Conservation (phyloP, 306 rosid genomes). For the Glycyrrhiza uralensis region DNA sequence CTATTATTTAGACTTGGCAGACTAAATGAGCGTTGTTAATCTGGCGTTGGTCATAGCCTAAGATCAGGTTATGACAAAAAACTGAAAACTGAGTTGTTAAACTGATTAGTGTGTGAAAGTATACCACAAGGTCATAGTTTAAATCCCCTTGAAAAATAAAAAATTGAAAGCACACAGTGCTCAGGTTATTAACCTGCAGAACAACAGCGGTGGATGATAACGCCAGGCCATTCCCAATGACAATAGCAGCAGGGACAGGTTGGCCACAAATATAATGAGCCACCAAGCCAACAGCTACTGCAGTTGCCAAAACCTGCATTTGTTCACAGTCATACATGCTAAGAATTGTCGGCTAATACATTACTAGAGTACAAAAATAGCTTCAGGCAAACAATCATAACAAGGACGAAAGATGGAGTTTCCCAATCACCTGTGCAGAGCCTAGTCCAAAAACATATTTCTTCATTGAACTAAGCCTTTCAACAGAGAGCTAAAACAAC, state of each 20-base stretch:
- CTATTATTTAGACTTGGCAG: neutral
- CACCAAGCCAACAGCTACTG: constrained; percentile 77
- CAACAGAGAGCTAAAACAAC: constrained; percentile 86
- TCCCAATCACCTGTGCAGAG: constrained; percentile 85
- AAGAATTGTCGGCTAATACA: constrained; percentile 30
- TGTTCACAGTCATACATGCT: constrained; percentile 22
- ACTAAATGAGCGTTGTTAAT: neutral
- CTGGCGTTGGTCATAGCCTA: neutral
- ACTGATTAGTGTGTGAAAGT: neutral
- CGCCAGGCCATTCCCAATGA: constrained; percentile 97
- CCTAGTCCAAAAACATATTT: constrained; percentile 99
- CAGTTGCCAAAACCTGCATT: constrained; percentile 94
- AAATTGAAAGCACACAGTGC: neutral
- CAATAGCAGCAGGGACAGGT: constrained; percentile 96
- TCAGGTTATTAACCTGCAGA: constrained; percentile 67
- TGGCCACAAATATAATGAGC: constrained; percentile 78
- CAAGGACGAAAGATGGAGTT: constrained; percentile 18
- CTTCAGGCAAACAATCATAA: constrained; percentile 9
- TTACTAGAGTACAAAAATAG: constrained; percentile 11
- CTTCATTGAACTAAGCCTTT: constrained; percentile 99
- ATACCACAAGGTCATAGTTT: neutral
- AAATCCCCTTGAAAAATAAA: neutral
- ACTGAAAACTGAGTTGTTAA: constrained; percentile 2
- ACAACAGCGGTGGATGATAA: constrained; percentile 99
- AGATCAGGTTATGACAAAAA: neutral